These are phyloP conservation scores for Hortiboletus flavorubellus DNA, from an alignment of 768 basidiomycete species.

Conservation along the genomic window DNA sequence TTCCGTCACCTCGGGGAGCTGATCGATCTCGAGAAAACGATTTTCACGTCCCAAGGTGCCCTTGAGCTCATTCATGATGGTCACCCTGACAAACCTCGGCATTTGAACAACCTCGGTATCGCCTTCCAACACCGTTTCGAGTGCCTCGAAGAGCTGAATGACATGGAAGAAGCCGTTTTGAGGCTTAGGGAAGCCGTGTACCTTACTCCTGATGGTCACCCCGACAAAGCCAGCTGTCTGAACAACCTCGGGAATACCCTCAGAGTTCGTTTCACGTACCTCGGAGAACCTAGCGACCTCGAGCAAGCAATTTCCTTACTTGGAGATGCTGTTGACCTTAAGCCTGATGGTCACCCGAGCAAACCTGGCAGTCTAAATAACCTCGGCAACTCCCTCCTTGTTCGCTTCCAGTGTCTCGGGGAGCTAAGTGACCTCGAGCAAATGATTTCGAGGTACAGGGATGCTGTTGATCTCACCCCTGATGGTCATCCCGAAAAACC, in stretches of 20 bases:
- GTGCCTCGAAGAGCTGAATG: not conserved
- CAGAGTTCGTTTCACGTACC: not conserved
- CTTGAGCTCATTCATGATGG: not conserved
- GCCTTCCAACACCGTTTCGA: not conserved
- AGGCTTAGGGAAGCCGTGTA: not conserved
- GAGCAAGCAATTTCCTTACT: not conserved
- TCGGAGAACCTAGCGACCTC: not conserved
- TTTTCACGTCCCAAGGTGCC: not conserved
- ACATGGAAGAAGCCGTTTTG: not conserved
- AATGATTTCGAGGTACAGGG: not conserved
- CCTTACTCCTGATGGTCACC: not conserved
- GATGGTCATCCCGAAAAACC: slow-evolving; percentile 1
- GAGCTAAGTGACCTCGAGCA: not conserved
- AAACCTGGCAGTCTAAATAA: not conserved
- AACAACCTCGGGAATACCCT: not conserved
- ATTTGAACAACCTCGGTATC: not conserved
- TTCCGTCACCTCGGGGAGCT: not conserved
- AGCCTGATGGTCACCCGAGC: not conserved
- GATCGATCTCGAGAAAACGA: slow-evolving; percentile 2
- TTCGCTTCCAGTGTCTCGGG: not conserved
- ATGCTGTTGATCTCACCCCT: slow-evolving; percentile 2
- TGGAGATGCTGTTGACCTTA: not conserved
- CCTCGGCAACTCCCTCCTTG: not conserved
- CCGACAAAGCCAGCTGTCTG: not conserved
- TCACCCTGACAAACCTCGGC: not conserved